These are phyloP conservation scores for Malus hybrid DNA, from an alignment of 331 rosid genomes.

Conservation along the genomic window DNA sequence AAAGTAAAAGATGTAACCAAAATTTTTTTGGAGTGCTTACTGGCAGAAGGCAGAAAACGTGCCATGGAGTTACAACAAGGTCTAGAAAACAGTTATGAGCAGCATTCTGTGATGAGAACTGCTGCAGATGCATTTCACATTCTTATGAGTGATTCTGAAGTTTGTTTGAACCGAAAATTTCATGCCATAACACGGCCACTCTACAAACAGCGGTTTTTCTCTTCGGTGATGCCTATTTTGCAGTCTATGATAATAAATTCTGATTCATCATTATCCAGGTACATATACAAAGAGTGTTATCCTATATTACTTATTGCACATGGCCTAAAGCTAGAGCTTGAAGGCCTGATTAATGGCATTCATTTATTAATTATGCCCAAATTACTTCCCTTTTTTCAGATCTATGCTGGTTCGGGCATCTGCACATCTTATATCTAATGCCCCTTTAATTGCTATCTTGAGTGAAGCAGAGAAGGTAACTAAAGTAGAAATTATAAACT, in stretches of 20 bases:
- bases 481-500: background rate
- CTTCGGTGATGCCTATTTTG: slow-evolving; percentile 70
- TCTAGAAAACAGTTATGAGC: slow-evolving; percentile 26
- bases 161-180: slow-evolving; percentile 62
- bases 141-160: slow-evolving; percentile 88
- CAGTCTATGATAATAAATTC: slow-evolving; percentile 53
- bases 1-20: slow-evolving; percentile 66
- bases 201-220: slow-evolving; percentile 85
- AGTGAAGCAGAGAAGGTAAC: slow-evolving; percentile 81
- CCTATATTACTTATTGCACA: background rate
- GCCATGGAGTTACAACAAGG: slow-evolving; percentile 30
- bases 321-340: background rate
- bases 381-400: slow-evolving; percentile 40
- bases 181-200: slow-evolving; percentile 80
- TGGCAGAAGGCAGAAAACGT: slow-evolving; percentile 24
- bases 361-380: slow-evolving; percentile 17
- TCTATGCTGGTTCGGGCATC: slow-evolving; percentile 56
- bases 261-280: slow-evolving; percentile 60
- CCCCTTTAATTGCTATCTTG: slow-evolving; percentile 61
- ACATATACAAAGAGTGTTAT: background rate
- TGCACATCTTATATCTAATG: slow-evolving; percentile 62
- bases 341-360: background rate
- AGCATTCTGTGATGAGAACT: slow-evolving; percentile 38
- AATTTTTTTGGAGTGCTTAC: slow-evolving; percentile 60
- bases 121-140: slow-evolving; percentile 87